These are phyloP conservation scores for Pugionium dolabratum DNA, from an alignment of 345 rosid genomes.

Conservation along the genomic window DNA sequence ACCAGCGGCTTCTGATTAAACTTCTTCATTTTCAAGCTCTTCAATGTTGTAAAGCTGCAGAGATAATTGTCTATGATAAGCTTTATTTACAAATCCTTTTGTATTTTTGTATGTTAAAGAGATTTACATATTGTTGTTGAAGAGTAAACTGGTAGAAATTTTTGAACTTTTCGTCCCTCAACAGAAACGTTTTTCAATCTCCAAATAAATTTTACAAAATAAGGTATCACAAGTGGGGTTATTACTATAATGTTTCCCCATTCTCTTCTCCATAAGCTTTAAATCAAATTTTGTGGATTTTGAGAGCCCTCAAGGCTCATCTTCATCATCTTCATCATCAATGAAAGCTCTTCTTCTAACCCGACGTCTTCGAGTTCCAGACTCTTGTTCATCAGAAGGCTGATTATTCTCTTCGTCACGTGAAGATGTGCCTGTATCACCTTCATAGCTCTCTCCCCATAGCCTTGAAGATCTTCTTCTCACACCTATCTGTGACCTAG, in stretches of 20 bases:
- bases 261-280: constrained; percentile 9
- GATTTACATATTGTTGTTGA: background rate
- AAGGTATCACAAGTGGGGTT: constrained; percentile 28
- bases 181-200: constrained; percentile 18
- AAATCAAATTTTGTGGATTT: constrained; percentile 9
- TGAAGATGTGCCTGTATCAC: constrained; percentile 64
- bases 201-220: constrained; percentile 29
- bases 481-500: constrained; percentile 60
- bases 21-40: constrained; percentile 8
- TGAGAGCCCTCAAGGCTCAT: constrained; percentile 16
- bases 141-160: constrained; percentile 9
- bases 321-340: constrained; percentile 30
- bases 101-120: constrained; percentile 15
- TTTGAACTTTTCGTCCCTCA: constrained; percentile 21
- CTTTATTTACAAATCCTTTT: constrained; percentile 3
- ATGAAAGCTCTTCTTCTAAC: constrained; percentile 34
- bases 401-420: constrained; percentile 59
- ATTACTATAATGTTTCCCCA: constrained; percentile 32
- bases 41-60: constrained; percentile 35
- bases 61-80: constrained; percentile 13
- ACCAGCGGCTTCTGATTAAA: constrained; percentile 50
- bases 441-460: constrained; percentile 86
- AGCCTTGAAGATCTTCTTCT: constrained; percentile 70
- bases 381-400: constrained; percentile 43
- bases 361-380: constrained; percentile 35